Base-by-base conservation (phyloP, 139 green algal species). In the Dunaliella primolecta region DNA sequence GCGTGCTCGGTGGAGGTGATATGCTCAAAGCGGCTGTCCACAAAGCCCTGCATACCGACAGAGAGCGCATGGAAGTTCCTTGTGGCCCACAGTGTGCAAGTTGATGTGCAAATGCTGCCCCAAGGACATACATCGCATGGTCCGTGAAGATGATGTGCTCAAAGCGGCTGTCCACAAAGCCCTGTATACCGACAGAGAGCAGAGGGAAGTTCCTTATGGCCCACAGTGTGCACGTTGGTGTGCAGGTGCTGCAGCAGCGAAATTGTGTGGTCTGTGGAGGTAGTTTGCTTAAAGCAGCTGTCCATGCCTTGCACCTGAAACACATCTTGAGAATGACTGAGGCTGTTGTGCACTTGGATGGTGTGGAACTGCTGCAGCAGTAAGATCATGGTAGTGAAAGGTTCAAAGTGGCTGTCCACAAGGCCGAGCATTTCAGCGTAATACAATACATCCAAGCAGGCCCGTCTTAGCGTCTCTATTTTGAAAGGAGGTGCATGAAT, bases 41-140 rank as follows among this genome's bases (percentile, higher is more conserved):
- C 94, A 84, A 98, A 98, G 25, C 89, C 93, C 94, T 98, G 94
- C 2, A n/a, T n/a, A n/a, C n/a, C n/a, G n/a, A n/a, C n/a, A n/a
- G n/a, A n/a, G n/a, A n/a, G 56, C 24, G 57, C 57, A 74, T n/a
- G n/a, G n/a, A n/a, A n/a, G n/a, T n/a, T n/a, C n/a, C n/a, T n/a
- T n/a, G n/a, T n/a, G n/a, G n/a, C n/a, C n/a, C n/a, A n/a, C n/a
- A n/a, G n/a, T n/a, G n/a, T 95, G 91, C 86, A 98, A 90, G 78
- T 98, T 95, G 77, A 88, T 83, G 85, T 96, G 93, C 85, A 98
- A 97, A 88, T 98, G 96, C 77, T 88, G 86, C 83, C 98, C 91
- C 91, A 98, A 88, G 81, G 91, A 92, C n/a, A n/a, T n/a, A n/a
- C 33, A 98, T 92, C 36, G 95, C 95, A 33, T 96, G 92, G 81